Base-by-base conservation (phyloP, 371 early-diverging fungal genomes). In the Vairimorpha apis region DNA sequence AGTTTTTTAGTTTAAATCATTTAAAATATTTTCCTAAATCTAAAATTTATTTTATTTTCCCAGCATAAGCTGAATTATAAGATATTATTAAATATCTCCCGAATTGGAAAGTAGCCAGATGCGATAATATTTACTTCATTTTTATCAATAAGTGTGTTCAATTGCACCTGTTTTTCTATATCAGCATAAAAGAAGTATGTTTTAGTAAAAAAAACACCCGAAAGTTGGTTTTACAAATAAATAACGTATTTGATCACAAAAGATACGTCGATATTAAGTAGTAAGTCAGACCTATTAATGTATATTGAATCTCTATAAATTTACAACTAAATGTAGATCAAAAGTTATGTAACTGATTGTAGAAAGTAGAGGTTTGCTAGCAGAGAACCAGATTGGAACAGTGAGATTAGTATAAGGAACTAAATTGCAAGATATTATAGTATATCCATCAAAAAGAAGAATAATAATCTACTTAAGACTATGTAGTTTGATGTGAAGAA, bases 351-450 rank as follows among this genome's bases (percentile, higher is more conserved):
- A 25, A n/a, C 7, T 58, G 8, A 14, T 27, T 10, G 66, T 65
- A 21, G 10, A 38, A 8, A 25, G 25, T 60, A 23, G 56, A 25
- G 8, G 25, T 5, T 55, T 65, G 21, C 45, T 65, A 7, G 47
- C 66, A 8, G 66, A 65, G 43, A 65, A 65, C 30, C 66, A 65
- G 43, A 14, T 65, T 41, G 66, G 66, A 44, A 65, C 66, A 38
- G 66, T 65, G 8, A n/a, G 53, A 16, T 16, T 21, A 12, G 66
- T 55, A n/a, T 55, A 65, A 21, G 66, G 66, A 65, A 21, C 66
- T 12, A 65, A 65, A 21, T 59, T 60, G 33, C 66, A 65, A 30
- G 60, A 10, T 23, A n/a, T 65, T 8, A 60, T 10, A 65, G 51
- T 55, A 38, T n/a, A 25, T 7, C 51, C 4, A 16, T 41, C 7